Conservation (phyloP, 2,329 filamentous ascomycete species). For the Botryosphaeria dothidea region DNA sequence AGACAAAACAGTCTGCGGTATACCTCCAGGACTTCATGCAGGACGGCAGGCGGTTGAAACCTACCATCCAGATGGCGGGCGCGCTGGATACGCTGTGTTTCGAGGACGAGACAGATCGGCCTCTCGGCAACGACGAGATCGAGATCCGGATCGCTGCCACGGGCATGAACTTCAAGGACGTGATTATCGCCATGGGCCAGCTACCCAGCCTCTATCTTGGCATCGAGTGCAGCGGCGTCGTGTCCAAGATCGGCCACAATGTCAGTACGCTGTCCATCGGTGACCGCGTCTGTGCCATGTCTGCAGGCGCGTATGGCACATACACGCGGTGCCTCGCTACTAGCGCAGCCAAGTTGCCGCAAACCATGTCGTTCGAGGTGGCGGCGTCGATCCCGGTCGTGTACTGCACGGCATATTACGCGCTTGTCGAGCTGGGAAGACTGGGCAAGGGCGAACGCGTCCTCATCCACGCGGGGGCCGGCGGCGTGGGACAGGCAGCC, state of each 20-base stretch:
- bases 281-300: conserved; percentile 21
- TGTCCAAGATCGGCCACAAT: conserved; percentile 19
- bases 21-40: conserved; percentile 14
- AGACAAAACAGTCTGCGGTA: neutral
- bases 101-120: neutral
- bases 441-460: conserved; percentile 24
- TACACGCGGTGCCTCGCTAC: neutral
- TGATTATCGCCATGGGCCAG: conserved; percentile 23
- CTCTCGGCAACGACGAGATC: conserved; percentile 28
- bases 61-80: conserved; percentile 7
- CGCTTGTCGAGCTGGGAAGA: conserved; percentile 23
- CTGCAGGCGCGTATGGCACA: conserved; percentile 11
- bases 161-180: conserved; percentile 22
- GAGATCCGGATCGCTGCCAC: conserved; percentile 25
- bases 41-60: neutral
- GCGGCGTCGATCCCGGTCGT: conserved; percentile 27
- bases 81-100: conserved; percentile 14
- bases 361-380: conserved; percentile 24
- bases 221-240: conserved; percentile 26
- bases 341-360: conserved; percentile 6
- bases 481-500: conserved; percentile 33
- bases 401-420: conserved; percentile 24
- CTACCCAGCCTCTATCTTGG: conserved; percentile 22
- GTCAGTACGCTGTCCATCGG: conserved; percentile 20
- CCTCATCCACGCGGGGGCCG: conserved; percentile 36